These are phyloP conservation scores for Penicillium sp. DNA, from an alignment of 2,329 filamentous ascomycete genomes.

Conservation along the genomic window DNA sequence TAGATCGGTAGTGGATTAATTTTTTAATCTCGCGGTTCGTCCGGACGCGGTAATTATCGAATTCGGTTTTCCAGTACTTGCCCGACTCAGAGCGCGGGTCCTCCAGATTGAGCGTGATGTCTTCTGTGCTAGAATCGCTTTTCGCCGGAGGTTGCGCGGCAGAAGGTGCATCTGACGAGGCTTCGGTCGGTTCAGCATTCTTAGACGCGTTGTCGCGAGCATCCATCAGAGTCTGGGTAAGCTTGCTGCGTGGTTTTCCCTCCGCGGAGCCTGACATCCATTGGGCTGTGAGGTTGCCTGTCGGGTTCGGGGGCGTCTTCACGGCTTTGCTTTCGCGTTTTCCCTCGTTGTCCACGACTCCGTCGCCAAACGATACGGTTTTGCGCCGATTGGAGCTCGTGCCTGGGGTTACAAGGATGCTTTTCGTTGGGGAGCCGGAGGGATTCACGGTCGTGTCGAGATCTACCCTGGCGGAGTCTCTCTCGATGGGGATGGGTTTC, in stretches of 20 bases:
- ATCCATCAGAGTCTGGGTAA: conserved; percentile 39
- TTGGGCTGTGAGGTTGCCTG: conserved; percentile 45
- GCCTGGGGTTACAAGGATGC: conserved; percentile 60
- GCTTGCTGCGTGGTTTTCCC: conserved; percentile 36
- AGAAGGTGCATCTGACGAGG: conserved; percentile 12
- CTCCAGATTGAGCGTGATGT: conserved; percentile 47
- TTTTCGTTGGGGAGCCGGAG: conserved; percentile 51
- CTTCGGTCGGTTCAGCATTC: conserved; percentile 16
- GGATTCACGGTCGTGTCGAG: conserved; percentile 27
- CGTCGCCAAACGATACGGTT: conserved; percentile 55
- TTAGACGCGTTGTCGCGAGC: conserved; percentile 35
- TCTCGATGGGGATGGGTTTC: conserved; percentile 18
- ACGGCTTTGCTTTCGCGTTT: conserved; percentile 46
- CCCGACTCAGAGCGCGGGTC: conserved; percentile 54
- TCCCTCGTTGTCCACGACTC: conserved; percentile 52
- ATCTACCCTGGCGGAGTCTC: conserved; percentile 19
- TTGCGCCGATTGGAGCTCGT: conserved; percentile 53
- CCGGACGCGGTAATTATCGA: conserved; percentile 52
- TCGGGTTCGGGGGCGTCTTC: conserved; percentile 43
- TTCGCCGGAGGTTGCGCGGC: conserved; percentile 16
- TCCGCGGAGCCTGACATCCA: conserved; percentile 34
- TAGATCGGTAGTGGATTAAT: conserved; percentile 54
- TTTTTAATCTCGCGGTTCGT: conserved; percentile 57
- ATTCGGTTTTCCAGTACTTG: conserved; percentile 58
- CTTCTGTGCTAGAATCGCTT: conserved; percentile 36